Evolutionary conservation across 2,329 filamentous ascomycete genomes (phyloP).

Genomic region (Nemania sp.): DNA sequence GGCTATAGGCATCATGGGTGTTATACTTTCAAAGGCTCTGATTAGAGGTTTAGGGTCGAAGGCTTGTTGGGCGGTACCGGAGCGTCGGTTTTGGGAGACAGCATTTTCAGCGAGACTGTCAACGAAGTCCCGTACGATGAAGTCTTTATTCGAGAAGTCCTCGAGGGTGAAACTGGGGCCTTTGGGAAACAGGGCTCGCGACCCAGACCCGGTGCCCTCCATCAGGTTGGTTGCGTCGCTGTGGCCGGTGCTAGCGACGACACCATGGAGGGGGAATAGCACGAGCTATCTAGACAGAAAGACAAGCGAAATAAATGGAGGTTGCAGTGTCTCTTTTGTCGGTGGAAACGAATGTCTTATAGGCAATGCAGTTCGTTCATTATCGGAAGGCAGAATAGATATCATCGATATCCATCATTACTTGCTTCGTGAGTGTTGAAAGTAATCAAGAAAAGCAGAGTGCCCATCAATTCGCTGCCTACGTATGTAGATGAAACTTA

Average conservation of each 20-base stretch:
- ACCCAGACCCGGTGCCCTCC: conserved; percentile 60
- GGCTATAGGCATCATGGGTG: conserved; percentile 9
- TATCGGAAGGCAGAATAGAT: conserved; percentile 1
- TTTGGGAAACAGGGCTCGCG: conserved; percentile 78
- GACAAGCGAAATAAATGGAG: background rate
- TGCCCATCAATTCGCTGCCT: too few relatives aligned
- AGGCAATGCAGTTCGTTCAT: background rate
- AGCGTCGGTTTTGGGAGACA: conserved; percentile 82
- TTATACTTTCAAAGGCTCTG: conserved; percentile 84
- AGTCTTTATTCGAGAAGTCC: conserved; percentile 89
- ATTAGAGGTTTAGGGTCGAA: conserved; percentile 99
- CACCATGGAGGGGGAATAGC: conserved; percentile 42
- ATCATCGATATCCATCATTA: conserved; percentile 13
- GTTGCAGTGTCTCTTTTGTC: background rate
- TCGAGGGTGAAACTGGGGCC: conserved; percentile 88
- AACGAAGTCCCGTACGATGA: conserved; percentile 98
- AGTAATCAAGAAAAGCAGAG: background rate
- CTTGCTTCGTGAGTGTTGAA: background rate
- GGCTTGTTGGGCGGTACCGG: conserved; percentile 70
- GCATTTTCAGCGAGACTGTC: conserved; percentile 90
- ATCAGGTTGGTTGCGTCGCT: conserved; percentile 49
- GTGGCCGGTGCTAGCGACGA: conserved; percentile 33
- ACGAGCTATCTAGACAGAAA: too few relatives aligned
- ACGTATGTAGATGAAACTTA: too few relatives aligned
- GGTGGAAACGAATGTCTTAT: conserved; percentile 5